Evolutionary conservation across 2,329 filamentous ascomycete species (phyloP).

Genomic region (Coniella lustricola): DNA sequence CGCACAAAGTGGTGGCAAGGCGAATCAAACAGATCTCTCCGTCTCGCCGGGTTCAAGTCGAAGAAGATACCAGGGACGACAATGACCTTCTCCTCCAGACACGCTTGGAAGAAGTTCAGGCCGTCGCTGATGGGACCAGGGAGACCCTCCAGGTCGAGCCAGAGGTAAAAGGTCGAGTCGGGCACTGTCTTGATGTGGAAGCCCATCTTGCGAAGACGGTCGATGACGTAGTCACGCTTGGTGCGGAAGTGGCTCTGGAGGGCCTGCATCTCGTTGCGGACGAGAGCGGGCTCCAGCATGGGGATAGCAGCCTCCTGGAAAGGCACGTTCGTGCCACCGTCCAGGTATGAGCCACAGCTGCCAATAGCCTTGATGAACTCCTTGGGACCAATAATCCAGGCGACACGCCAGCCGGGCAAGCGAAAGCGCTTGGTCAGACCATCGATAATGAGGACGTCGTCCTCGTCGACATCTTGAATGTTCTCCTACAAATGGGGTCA

Average conservation of each 20-base stretch:
- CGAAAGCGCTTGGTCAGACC: slow-evolving; percentile 95
- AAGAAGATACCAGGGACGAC: slow-evolving; percentile 98
- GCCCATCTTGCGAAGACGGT: slow-evolving; percentile 73
- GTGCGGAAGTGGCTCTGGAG: slow-evolving; percentile 82
- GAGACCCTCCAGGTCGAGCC: slow-evolving; percentile 58
- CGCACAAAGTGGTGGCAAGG: slow-evolving; percentile 91
- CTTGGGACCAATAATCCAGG: slow-evolving; percentile 93
- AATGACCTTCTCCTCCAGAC: slow-evolving; percentile 88
- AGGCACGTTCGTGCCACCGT: slow-evolving; percentile 83
- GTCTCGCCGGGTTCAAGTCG: slow-evolving; percentile 83
- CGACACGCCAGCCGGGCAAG: slow-evolving; percentile 91
- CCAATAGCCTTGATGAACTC: slow-evolving; percentile 93
- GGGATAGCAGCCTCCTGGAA: slow-evolving; percentile 90
- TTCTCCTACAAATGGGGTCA: slow-evolving; percentile 49
- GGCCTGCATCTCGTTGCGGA: slow-evolving; percentile 79
- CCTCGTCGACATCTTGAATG: slow-evolving; percentile 79
- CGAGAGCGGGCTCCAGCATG: slow-evolving; percentile 83
- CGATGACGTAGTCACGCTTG: slow-evolving; percentile 88
- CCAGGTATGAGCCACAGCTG: slow-evolving; percentile 87
- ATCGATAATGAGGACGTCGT: slow-evolving; percentile 91
- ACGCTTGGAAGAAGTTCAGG: slow-evolving; percentile 93
- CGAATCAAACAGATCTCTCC: slow-evolving; percentile 86
- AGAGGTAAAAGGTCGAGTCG: slow-evolving; percentile 92
- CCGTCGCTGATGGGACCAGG: slow-evolving; percentile 84
- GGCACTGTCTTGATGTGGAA: slow-evolving; percentile 80